Conservation (phyloP, 2,329 filamentous ascomycete genomes). For the Plenodomus tracheiphilus region DNA sequence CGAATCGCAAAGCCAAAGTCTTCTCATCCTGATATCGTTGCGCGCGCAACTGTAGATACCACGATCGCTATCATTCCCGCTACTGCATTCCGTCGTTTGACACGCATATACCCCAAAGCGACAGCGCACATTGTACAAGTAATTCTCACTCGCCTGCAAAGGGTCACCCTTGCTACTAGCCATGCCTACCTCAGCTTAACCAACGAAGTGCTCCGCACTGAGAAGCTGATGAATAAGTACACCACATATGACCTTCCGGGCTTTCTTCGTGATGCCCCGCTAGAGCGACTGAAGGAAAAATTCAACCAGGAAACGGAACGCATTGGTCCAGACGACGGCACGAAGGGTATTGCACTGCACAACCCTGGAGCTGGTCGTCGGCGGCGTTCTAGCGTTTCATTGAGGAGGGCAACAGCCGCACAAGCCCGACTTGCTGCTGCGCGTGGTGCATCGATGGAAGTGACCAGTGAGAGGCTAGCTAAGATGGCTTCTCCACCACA, state of each 20-base stretch:
- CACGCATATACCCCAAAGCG: slow-evolving; percentile 91
- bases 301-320: slow-evolving; percentile 84
- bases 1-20: slow-evolving; percentile 62
- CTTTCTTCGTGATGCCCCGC: slow-evolving; percentile 78
- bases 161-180: slow-evolving; percentile 91
- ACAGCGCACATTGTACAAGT: slow-evolving; percentile 98
- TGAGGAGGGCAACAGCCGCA: slow-evolving; percentile 78
- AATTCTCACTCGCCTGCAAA: slow-evolving; percentile 88
- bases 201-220: slow-evolving; percentile 87
- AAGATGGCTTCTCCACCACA: slow-evolving; percentile 23
- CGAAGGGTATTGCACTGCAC: slow-evolving; percentile 93
- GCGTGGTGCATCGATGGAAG: slow-evolving; percentile 42
- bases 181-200: slow-evolving; percentile 93
- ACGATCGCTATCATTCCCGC: slow-evolving; percentile 98
- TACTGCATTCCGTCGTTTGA: slow-evolving; percentile 89
- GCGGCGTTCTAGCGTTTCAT: slow-evolving; percentile 67
- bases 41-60: slow-evolving; percentile 92
- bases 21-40: slow-evolving; percentile 94
- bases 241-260: slow-evolving; percentile 91
- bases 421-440: slow-evolving; percentile 64
- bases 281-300: slow-evolving; percentile 88
- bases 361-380: slow-evolving; percentile 71
- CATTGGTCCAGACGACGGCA: slow-evolving; percentile 76
- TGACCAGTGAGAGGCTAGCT: slow-evolving; percentile 20
- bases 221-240: slow-evolving; percentile 91